Percentiles rank a stretch among this genome's conserved stretches.
These are phyloP conservation scores for Larix kaempferi DNA, from an alignment of 75 land plant genomes.

Conservation along the genomic window DNA sequence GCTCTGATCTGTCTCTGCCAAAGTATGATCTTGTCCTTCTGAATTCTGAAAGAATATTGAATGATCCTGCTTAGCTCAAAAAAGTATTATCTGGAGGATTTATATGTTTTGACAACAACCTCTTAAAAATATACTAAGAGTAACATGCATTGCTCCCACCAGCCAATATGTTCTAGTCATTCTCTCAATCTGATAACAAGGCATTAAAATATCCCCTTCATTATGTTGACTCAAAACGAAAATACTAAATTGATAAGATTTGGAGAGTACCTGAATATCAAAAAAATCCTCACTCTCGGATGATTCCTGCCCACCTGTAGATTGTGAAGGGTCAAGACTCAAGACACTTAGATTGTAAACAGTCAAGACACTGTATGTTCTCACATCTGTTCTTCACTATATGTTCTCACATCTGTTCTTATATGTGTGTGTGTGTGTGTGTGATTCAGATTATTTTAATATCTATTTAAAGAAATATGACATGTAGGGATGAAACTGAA, in stretches of 20 bases:
- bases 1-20: slow-evolving; percentile 4
- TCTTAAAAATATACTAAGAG: background rate
- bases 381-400: background rate
- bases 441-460: background rate
- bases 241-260: background rate
- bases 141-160: background rate
- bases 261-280: background rate
- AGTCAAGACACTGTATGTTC: background rate
- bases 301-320: background rate
- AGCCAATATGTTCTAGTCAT: background rate
- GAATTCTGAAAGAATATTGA: slow-evolving; percentile 8
- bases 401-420: background rate
- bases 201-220: background rate
- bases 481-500: background rate
- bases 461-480: background rate
- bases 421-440: no score
- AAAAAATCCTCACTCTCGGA: slow-evolving; percentile 1
- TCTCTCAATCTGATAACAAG: background rate
- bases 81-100: background rate
- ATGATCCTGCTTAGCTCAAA: slow-evolving; percentile 7
- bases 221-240: background rate
- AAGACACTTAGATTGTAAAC: no score
- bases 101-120: background rate
- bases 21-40: slow-evolving; percentile 3
- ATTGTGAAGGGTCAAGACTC: background rate